phyloP scores from a whole-genome alignment of 768 basidiomycete species.

The Leccinellum albellum region DNA sequence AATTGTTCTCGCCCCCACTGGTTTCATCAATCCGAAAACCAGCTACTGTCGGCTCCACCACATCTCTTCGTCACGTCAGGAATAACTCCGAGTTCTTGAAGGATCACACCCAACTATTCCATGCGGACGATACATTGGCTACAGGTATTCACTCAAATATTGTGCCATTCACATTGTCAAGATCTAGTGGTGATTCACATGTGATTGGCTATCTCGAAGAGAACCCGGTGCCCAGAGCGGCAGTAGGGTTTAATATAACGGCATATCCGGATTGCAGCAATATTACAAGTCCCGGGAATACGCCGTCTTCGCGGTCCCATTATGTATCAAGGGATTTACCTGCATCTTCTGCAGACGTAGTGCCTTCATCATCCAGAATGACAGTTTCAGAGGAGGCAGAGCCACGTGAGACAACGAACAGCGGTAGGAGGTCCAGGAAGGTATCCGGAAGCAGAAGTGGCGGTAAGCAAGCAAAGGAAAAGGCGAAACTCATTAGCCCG shows the following conservation, averaged over 20 bases:
- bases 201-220: background rate
- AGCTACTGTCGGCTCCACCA: conserved; percentile 5
- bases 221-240: background rate
- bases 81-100: background rate
- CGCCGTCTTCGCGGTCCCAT: background rate
- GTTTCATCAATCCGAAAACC: background rate
- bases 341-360: background rate
- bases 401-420: conserved; percentile 22
- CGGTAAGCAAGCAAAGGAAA: conserved; percentile 37
- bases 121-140: background rate
- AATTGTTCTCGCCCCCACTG: background rate
- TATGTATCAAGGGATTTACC: background rate
- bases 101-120: background rate
- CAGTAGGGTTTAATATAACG: conserved; percentile 9
- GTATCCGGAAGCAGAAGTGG: conserved; percentile 1
- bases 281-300: conserved; percentile 20
- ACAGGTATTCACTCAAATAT: background rate
- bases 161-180: background rate
- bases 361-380: background rate
- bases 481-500: conserved; percentile 42
- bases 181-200: background rate
- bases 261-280: conserved; percentile 6
- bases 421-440: conserved; percentile 11
- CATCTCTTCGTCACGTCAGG: conserved; percentile 7
- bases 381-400: background rate